Base-by-base conservation (phyloP, 768 basidiomycete species). In the Tylopilus vinaceipallidus region DNA sequence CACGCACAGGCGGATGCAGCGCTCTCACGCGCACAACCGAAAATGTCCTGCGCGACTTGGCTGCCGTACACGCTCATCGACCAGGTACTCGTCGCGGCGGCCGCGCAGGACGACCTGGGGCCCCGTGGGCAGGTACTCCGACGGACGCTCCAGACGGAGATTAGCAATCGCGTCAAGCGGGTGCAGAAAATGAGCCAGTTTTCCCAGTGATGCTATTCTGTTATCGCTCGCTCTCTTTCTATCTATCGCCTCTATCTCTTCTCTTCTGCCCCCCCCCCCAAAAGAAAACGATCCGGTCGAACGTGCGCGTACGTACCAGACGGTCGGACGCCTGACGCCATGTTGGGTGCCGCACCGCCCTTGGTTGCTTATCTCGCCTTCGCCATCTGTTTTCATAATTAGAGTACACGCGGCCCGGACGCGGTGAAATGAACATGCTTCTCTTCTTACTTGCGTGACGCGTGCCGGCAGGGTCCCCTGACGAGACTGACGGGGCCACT, bases 31-130 rank as follows among this genome's bases (percentile, higher is more conserved):
- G 74, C 76, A 42, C 70, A 75, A 20, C 75, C 76, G 24, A 81
- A 74, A 61, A 73, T 75, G 33, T 78, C 88, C 3, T 79, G 76
- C 29, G 64, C 77, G 45, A 86, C 86, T 4, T 92, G 89, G 86
- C 72, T 92, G 33, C 91, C 91, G 13, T 93, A 93, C 61, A 80
- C 82, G 42, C 75, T 93, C 47, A 79, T 94, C 54, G 91, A 94
- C 67, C 86, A 91, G 67, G 85, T 93, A 30, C 74, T 93, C 24
- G 75, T 75, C 20, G 83, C 84, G 13, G 81, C 84, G 10, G 76
- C 78, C 50, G 69, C 76, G 8, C 76, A 80, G 58, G 73, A 75
- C 30, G 74, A 75, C 32, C 63, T 81, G 43, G 77, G 80, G 19
- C 49, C 75, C 12, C 74, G 73, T 36, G 69, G 68, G 22, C 66